A percentile compares a stretch with the other conserved stretches of the same genome.
phyloP scores from a whole-genome alignment of 1,139 yeast genomes.

The Pichia sorboxylosa region DNA sequence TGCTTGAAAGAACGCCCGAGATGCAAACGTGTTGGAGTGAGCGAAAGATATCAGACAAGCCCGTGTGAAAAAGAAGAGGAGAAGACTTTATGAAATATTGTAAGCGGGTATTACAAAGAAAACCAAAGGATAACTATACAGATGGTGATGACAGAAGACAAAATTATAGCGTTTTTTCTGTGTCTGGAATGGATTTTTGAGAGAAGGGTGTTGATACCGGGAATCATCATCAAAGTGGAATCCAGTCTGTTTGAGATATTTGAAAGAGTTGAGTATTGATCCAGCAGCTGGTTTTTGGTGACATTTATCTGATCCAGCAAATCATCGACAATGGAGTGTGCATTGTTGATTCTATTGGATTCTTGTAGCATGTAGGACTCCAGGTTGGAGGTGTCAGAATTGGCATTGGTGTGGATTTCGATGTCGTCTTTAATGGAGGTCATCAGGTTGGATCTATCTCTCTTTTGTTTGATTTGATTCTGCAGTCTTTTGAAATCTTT shows the following conservation, averaged over 20 bases:
- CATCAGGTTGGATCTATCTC: slow-evolving; percentile 63
- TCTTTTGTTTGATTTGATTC: slow-evolving; percentile 35
- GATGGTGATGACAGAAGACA: slow-evolving; percentile 59
- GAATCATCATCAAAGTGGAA: slow-evolving; percentile 53
- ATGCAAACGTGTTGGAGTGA: not conserved
- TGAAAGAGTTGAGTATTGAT: slow-evolving; percentile 56
- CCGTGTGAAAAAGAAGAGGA: no score
- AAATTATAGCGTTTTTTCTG: slow-evolving; percentile 75
- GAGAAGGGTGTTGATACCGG: slow-evolving; percentile 66
- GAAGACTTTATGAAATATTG: no score
- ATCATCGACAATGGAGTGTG: slow-evolving; percentile 69
- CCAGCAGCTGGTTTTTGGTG: slow-evolving; percentile 72
- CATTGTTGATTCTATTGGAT: slow-evolving; percentile 56
- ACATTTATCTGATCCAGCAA: slow-evolving; percentile 74
- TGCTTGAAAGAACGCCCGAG: no score
- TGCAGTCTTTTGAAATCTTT: slow-evolving; percentile 43
- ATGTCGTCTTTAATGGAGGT: slow-evolving; percentile 73
- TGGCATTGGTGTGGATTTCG: slow-evolving; percentile 14
- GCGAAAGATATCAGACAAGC: no score
- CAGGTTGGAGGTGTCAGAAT: slow-evolving; percentile 23
- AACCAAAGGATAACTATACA: slow-evolving; percentile 45
- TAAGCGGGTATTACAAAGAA: slow-evolving; percentile 1
- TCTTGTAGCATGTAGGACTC: slow-evolving; percentile 62
- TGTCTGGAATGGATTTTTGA: slow-evolving; percentile 46
- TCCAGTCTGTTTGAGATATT: slow-evolving; percentile 57